These are phyloP conservation scores for Bimuria novae-zelandiae DNA, from an alignment of 2,329 filamentous ascomycete species.

Conservation along the genomic window DNA sequence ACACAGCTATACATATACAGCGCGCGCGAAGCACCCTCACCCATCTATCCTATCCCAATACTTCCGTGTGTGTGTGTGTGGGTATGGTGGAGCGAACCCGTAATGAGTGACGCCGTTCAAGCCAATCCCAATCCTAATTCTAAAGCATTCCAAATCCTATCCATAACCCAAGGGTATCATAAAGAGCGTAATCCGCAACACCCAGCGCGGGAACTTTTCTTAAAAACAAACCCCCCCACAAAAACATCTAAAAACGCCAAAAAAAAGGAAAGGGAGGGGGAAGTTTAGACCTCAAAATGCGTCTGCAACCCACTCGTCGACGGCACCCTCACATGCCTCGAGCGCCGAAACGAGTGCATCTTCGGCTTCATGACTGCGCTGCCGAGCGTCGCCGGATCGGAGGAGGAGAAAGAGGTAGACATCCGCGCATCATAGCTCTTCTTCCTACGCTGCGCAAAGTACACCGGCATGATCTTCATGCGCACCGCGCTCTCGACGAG, in stretches of 20 bases:
- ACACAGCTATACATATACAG: too few relatives aligned
- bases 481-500: slow-evolving; percentile 11
- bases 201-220: slow-evolving; percentile 4
- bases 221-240: too few relatives aligned
- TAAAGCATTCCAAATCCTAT: too few relatives aligned
- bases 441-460: slow-evolving; percentile 15
- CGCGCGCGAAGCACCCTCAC: too few relatives aligned
- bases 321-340: neutral
- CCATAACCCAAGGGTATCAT: neutral
- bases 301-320: neutral
- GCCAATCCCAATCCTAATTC: neutral
- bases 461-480: slow-evolving; percentile 14
- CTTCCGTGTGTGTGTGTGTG: too few relatives aligned
- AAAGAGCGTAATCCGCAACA: slow-evolving; percentile 5
- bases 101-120: slow-evolving; percentile 3
- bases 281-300: neutral
- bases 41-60: too few relatives aligned
- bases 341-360: slow-evolving; percentile 6
- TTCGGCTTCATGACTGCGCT: neutral
- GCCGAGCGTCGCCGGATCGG: too few relatives aligned
- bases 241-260: neutral
- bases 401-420: too few relatives aligned
- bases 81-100: too few relatives aligned
- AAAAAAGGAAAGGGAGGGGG: neutral
- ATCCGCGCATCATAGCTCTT: slow-evolving; percentile 15